Evolutionary conservation across 192 early-diverging fungal species (phyloP).

Genomic region (Podila epicladia): DNA sequence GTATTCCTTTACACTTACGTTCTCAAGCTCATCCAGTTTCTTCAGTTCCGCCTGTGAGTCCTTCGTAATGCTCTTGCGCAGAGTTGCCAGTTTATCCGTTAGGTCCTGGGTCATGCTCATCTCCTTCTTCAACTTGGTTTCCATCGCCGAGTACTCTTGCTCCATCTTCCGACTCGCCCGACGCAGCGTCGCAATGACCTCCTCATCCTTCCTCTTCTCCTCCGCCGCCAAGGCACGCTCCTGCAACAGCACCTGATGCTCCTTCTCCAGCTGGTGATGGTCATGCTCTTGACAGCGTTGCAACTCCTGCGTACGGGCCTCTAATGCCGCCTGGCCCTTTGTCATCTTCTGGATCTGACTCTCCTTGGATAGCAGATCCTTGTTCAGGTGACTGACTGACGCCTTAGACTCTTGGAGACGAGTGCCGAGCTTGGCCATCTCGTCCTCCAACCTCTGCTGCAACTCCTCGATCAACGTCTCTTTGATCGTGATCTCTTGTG

Average conservation of each 20-base stretch:
- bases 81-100: constrained; percentile 3
- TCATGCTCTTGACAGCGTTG: background rate
- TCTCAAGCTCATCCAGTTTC: constrained; percentile 6
- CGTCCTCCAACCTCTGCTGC: background rate
- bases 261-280: background rate
- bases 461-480: constrained; percentile 3
- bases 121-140: constrained; percentile 4
- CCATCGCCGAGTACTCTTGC: background rate
- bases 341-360: background rate
- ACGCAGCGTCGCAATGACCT: background rate
- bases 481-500: constrained; percentile 1
- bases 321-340: background rate
- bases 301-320: background rate
- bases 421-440: background rate
- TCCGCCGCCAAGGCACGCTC: background rate
- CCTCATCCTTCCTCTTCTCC: background rate
- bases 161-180: background rate
- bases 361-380: background rate
- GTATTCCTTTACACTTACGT: background rate
- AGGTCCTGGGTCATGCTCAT: constrained; percentile 12
- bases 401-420: background rate
- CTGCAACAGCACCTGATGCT: background rate
- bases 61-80: background rate
- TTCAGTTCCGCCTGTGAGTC: constrained; percentile 12
- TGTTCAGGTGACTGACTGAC: background rate